Evolutionary conservation across 1,284 basidiomycete genomes (phyloP).

Genomic region (Pseudozyma hubeiensis): DNA sequence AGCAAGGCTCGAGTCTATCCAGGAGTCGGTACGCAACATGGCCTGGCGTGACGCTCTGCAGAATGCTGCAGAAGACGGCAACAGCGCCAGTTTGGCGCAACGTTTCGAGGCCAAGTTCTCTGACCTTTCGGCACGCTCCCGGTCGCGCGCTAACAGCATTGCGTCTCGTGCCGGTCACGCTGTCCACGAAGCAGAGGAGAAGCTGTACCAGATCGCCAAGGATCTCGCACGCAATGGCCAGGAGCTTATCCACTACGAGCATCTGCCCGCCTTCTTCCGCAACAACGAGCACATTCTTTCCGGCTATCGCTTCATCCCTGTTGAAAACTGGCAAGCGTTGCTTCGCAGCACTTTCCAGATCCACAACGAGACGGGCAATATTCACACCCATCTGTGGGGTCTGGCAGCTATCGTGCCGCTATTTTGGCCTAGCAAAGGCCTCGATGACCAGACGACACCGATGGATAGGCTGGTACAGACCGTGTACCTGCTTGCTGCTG

Average conservation of each 20-base stretch:
- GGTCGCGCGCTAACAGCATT: conserved; percentile 43
- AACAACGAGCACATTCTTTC: conserved; percentile 67
- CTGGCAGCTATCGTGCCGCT: conserved; percentile 58
- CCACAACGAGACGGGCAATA: conserved; percentile 69
- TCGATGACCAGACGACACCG: conserved; percentile 63
- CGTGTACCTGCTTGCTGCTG: conserved; percentile 64
- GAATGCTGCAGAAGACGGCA: conserved; percentile 12
- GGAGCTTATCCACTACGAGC: conserved; percentile 59
- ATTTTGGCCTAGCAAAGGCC: conserved; percentile 63
- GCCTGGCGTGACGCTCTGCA: conserved; percentile 50
- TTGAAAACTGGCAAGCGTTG: conserved; percentile 55
- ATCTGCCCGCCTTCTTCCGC: conserved; percentile 63
- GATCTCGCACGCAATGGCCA: conserved; percentile 62
- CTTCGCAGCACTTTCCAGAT: conserved; percentile 64
- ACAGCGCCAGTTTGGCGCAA: conserved; percentile 13
- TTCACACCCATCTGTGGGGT: conserved; percentile 65
- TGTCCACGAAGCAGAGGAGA: conserved; percentile 62
- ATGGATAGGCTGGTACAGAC: conserved; percentile 66
- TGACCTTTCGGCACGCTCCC: conserved; percentile 34
- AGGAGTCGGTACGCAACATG: conserved; percentile 54
- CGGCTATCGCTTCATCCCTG: conserved; percentile 67
- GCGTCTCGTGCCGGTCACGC: conserved; percentile 46
- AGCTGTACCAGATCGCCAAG: conserved; percentile 57
- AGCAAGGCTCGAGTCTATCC: conserved; percentile 44
- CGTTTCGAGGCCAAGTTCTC: conserved; percentile 43